Evolutionary conservation across 2,329 filamentous ascomycete species (phyloP).

Genomic region (Fusarium chaquense): DNA sequence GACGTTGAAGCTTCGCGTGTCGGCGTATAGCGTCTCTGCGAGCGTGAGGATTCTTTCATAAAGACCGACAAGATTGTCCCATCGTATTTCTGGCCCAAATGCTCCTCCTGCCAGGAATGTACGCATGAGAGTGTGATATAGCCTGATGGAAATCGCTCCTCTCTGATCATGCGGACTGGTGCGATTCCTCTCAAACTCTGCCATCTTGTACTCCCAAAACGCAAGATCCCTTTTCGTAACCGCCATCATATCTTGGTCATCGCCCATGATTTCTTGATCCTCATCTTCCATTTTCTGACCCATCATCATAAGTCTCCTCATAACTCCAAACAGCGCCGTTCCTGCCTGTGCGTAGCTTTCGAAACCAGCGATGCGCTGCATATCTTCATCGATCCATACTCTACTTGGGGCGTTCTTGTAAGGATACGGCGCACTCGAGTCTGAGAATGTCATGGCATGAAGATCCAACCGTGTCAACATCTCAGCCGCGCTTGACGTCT

Average conservation of each 20-base stretch:
- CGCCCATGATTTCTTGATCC: not conserved
- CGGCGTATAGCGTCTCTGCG: conserved; percentile 33
- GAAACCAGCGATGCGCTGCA: conserved; percentile 19
- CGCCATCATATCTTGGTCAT: conserved; percentile 1
- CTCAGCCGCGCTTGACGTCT: conserved; percentile 38
- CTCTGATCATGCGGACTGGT: conserved; percentile 17
- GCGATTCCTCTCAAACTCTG: conserved; percentile 34
- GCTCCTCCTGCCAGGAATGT: conserved; percentile 32
- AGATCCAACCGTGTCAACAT: conserved; percentile 51
- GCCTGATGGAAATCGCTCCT: conserved; percentile 40
- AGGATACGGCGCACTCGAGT: conserved; percentile 50
- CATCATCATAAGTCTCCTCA: conserved; percentile 42
- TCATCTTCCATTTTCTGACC: conserved; percentile 9
- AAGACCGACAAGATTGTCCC: conserved; percentile 47
- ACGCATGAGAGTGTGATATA: conserved; percentile 49
- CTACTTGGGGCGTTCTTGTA: conserved; percentile 31
- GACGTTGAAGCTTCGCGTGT: conserved; percentile 25
- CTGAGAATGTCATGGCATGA: conserved; percentile 52
- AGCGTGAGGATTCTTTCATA: conserved; percentile 48
- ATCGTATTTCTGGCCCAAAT: conserved; percentile 47
- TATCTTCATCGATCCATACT: conserved; percentile 27
- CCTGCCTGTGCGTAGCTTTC: conserved; percentile 43
- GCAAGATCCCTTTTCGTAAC: conserved; percentile 25
- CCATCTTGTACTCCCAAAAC: conserved; percentile 45
- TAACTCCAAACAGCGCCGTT: conserved; percentile 37